These are phyloP conservation scores for Aspergillus arachidicola DNA, from an alignment of 2,329 filamentous ascomycete species.

Conservation along the genomic window DNA sequence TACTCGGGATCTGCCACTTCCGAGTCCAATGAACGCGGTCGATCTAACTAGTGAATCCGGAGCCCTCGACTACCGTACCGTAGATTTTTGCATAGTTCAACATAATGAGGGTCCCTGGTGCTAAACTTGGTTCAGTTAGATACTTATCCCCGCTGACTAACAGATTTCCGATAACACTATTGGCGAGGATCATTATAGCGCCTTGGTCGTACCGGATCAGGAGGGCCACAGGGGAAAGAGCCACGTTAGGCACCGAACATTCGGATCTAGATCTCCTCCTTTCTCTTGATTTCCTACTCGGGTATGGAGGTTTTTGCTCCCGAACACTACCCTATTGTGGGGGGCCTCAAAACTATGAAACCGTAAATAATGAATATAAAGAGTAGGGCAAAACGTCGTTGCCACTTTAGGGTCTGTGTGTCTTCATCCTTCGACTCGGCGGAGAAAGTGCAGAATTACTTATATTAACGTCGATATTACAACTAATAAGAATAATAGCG, in stretches of 20 bases:
- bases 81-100: background rate
- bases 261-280: background rate
- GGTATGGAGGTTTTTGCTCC: background rate
- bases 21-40: background rate
- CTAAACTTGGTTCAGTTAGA: background rate
- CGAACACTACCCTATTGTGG: background rate
- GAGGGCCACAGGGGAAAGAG: background rate
- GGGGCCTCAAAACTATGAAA: background rate
- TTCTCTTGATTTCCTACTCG: background rate
- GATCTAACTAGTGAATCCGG: background rate
- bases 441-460: background rate
- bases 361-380: conserved; percentile 4
- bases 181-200: background rate
- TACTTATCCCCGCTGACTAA: background rate
- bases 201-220: too few relatives aligned
- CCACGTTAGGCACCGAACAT: background rate
- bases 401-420: background rate
- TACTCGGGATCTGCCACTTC: background rate
- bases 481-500: background rate
- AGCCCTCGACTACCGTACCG: background rate
- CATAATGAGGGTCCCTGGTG: background rate
- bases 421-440: background rate
- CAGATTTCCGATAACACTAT: background rate
- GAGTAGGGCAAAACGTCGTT: background rate
- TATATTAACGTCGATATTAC: background rate